Percentiles rank a stretch among this genome's conserved stretches.
These are phyloP conservation scores for Zostera marina DNA, from an alignment of 116 monocot genomes.

Conservation along the genomic window DNA sequence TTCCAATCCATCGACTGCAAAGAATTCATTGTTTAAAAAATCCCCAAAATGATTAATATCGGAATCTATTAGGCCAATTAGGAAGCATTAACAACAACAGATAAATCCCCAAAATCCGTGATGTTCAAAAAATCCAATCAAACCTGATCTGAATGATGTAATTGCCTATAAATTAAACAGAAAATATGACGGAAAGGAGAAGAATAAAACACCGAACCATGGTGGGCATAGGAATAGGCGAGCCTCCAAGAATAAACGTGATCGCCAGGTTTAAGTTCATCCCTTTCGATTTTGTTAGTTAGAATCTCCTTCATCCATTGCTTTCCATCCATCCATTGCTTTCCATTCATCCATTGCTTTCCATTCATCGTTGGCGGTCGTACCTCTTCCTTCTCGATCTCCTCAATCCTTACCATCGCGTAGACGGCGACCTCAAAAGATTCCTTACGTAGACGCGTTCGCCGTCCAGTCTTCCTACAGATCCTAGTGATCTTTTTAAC, in stretches of 20 bases:
- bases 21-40: no score
- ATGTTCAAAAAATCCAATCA: background rate
- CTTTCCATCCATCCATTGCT: background rate
- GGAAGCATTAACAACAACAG: background rate
- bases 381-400: no score
- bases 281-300: slow-evolving; percentile 45
- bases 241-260: slow-evolving; percentile 91
- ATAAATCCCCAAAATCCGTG: background rate
- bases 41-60: no score
- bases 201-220: slow-evolving; percentile 28
- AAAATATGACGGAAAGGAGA: background rate
- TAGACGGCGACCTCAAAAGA: no score
- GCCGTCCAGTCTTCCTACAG: no score
- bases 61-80: background rate
- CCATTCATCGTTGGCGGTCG: no score
- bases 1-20: no score
- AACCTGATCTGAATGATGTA: background rate
- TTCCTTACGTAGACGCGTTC: no score
- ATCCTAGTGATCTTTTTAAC: no score
- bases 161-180: background rate
- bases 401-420: no score
- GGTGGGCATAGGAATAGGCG: slow-evolving; percentile 85
- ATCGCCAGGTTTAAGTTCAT: slow-evolving; percentile 69
- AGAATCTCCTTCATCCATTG: slow-evolving; percentile 24
- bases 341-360: background rate